Evolutionary conservation across 768 basidiomycete genomes (phyloP), one percentile per base, ranked within the genome.

Genomic region (Hygrophoropsis aurantiaca): DNA sequence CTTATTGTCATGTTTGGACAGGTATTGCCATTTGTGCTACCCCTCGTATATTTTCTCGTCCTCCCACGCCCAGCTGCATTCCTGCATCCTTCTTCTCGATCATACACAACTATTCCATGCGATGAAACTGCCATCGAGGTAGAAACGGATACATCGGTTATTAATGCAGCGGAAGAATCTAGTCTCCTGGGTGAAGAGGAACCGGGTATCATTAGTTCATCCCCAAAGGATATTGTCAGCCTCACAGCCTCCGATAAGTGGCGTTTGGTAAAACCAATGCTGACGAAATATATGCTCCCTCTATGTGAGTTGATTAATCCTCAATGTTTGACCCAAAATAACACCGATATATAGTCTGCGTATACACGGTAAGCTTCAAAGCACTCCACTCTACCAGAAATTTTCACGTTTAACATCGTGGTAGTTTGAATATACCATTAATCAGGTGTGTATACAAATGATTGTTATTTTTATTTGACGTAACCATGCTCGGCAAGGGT

Each of bases 371-470:
- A 45, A 59, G 82, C 68, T 11, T 32, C 13, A 23, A 2, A 24
- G 30, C 11, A 13, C 27, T 7, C 6, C 15, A 11, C 13, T 32
- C 21, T 18, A 20, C 21, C 38, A 42, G 42, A 18, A 32, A 20
- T n/a, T 32, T 36, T 11, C 2, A 33, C 48, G 26, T 57, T 15
- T 36, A 25, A 24, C 40, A 46, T 72, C 48, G 72, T 63, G 27
- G 73, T 76, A 91, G 89, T 83, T 92, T 43, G 92, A 94, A 64
- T 94, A 94, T 60, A 91, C 87, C 2, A 94, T 94, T 54, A 94
- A 94, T 59, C 89, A 91, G 68, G 87, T 81, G 49, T 19, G 68
- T 41, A n/a, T n/a, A n/a, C n/a, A n/a, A n/a, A n/a, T n/a, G n/a
- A n/a, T n/a, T n/a, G n/a, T n/a, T n/a, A n/a, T n/a, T n/a, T n/a